A percentile compares a stretch with the other conserved stretches of the same genome.
These are phyloP conservation scores for Boletus sp. DNA, from an alignment of 768 basidiomycete genomes.

Conservation along the genomic window DNA sequence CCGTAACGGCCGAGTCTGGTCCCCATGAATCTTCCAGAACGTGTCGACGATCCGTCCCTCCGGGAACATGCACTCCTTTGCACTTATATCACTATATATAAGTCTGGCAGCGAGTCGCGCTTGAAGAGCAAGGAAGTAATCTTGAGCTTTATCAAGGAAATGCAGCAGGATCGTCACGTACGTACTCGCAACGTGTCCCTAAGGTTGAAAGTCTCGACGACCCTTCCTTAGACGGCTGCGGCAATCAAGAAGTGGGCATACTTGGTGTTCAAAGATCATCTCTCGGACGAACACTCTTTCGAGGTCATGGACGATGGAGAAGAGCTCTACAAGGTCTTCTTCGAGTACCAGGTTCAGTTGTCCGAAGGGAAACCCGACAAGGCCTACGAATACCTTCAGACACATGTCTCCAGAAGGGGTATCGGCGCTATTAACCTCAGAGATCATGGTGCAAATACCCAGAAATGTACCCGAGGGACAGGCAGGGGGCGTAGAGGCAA, in stretches of 20 bases:
- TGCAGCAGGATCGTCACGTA: constrained; percentile 15
- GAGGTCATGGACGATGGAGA: constrained; percentile 5
- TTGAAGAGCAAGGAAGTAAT: neutral
- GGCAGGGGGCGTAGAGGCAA: neutral
- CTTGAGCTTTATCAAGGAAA: constrained; percentile 8
- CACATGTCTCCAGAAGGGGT: constrained; percentile 1
- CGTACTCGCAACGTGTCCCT: constrained; percentile 1
- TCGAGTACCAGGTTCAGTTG: constrained; percentile 19
- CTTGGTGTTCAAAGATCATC: constrained; percentile 3
- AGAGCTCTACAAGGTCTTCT: constrained; percentile 20
- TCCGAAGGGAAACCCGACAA: neutral
- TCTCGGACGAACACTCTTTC: neutral
- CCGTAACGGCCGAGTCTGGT: neutral
- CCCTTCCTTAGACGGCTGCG: constrained; percentile 9
- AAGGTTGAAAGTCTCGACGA: neutral
- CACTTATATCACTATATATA: neutral
- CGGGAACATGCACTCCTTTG: constrained; percentile 21
- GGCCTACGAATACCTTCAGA: neutral
- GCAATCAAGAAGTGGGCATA: constrained; percentile 15
- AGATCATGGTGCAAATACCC: neutral
- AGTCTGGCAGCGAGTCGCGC: neutral
- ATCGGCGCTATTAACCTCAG: constrained; percentile 5
- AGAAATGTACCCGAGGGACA: neutral
- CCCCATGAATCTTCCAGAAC: constrained; percentile 19
- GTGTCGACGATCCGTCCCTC: constrained; percentile 21